Base-by-base conservation (phyloP, 1,284 basidiomycete genomes). In the Neotropicomus parvogracilis region DNA sequence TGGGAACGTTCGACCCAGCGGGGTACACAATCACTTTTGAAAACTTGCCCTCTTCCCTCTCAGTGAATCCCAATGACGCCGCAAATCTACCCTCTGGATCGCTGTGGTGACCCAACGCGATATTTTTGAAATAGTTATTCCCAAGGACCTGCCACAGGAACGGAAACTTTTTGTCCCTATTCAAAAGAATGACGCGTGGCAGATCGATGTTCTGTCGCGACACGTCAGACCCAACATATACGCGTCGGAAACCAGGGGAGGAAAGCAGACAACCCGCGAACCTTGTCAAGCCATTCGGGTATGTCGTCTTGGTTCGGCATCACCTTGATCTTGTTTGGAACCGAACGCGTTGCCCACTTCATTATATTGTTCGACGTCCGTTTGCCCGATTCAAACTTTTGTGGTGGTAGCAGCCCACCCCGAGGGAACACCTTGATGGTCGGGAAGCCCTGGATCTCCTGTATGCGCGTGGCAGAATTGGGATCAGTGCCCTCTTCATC, bases 371-470 rank as follows among this genome's bases (percentile, higher is more conserved):
- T 82, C 2, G 85, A 81, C 29, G 81, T 85, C 42, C 94, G 80
- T 54, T 93, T 84, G 19, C 72, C 71, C 28, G 79, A 77, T 2
- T 88, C 77, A 64, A 89, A 97, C 44, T 79, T 74, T 54, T 87
- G 78, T 0, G 90, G 78, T 3, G 80, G 71, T 1, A 82, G 66
- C 50, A 83, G 75, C 17, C 70, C 73, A 11, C 89, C 91, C 36
- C 83, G 76, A 12, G 91, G 89, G 70, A 86, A 95, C 6, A 90
- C 70, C 72, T 91, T 97, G 66, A 95, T 75, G 4, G 94, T 97
- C 1, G 95, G 94, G 77, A 95, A 97, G 2, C 95, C 94, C 69
- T 93, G 77, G 17, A 97, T 79, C n/a, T 82, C 81, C 75, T 89
- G 53, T 17, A 33, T 19, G 26, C 26, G 11, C 3, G 6, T 14